These are phyloP conservation scores for Ogataea kodamae DNA, from an alignment of 805 yeast species.

Conservation along the genomic window DNA sequence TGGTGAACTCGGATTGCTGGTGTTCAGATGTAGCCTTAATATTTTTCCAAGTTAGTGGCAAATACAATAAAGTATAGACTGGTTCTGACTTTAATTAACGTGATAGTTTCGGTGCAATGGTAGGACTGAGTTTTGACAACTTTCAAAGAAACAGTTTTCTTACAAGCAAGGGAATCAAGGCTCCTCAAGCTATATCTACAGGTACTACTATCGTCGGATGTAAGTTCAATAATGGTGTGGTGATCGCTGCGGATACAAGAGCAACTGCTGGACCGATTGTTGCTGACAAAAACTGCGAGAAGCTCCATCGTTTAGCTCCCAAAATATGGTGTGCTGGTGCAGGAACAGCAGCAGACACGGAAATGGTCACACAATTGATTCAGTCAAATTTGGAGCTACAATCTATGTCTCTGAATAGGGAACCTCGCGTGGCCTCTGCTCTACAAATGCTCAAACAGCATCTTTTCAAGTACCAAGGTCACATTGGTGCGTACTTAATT, in stretches of 20 bases:
- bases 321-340: constrained; percentile 99
- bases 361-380: constrained; percentile 92
- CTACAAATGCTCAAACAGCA: constrained; percentile 93
- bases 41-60: constrained; percentile 3
- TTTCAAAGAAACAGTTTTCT: constrained; percentile 83
- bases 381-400: constrained; percentile 90
- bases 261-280: constrained; percentile 96
- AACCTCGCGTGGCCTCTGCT: constrained; percentile 92
- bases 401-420: constrained; percentile 74
- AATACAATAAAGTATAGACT: constrained; percentile 1
- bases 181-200: constrained; percentile 91
- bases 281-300: constrained; percentile 97
- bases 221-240: constrained; percentile 88
- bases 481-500: constrained; percentile 93
- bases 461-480: constrained; percentile 94
- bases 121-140: constrained; percentile 91
- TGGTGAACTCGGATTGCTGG: too few relatives aligned
- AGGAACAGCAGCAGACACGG: constrained; percentile 99
- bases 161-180: constrained; percentile 60
- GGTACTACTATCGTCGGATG: constrained; percentile 99
- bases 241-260: constrained; percentile 97
- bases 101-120: too few relatives aligned
- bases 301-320: constrained; percentile 85
- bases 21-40: constrained; percentile 1
- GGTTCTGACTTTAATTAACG: too few relatives aligned